Evolutionary conservation across 768 basidiomycete species (phyloP).

Genomic region (Lepiota venenata): DNA sequence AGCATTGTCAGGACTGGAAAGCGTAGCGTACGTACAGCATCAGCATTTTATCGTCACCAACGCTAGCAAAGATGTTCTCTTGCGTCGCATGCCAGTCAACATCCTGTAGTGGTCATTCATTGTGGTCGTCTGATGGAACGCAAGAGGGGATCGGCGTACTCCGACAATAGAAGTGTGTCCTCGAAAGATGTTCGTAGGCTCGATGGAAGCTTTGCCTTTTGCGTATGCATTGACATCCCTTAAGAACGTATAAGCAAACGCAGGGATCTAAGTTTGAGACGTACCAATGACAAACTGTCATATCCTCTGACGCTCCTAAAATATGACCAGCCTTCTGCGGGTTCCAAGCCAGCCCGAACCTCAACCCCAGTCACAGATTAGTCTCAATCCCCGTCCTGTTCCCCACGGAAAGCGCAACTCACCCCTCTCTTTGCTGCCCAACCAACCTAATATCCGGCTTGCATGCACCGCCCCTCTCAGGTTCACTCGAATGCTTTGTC

Average conservation of each 20-base stretch:
- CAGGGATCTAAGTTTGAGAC: slow-evolving; percentile 15
- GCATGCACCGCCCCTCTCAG: slow-evolving; percentile 78
- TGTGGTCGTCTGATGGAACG: background rate
- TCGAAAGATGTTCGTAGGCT: slow-evolving; percentile 78
- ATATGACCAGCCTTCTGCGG: slow-evolving; percentile 79
- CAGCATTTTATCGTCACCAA: slow-evolving; percentile 93
- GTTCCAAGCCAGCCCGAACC: slow-evolving; percentile 95
- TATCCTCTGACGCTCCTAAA: slow-evolving; percentile 92
- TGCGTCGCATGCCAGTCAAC: slow-evolving; percentile 91
- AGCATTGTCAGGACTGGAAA: background rate
- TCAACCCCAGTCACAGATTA: slow-evolving; percentile 24
- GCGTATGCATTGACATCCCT: slow-evolving; percentile 94
- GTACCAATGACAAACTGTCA: slow-evolving; percentile 93
- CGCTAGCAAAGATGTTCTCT: slow-evolving; percentile 88
- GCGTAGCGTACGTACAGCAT: slow-evolving; percentile 67
- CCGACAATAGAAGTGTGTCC: slow-evolving; percentile 93
- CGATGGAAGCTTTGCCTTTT: slow-evolving; percentile 73
- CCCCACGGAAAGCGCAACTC: slow-evolving; percentile 22
- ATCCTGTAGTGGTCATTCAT: slow-evolving; percentile 50
- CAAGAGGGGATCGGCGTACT: slow-evolving; percentile 41
- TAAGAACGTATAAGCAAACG: slow-evolving; percentile 9
- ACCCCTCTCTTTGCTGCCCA: slow-evolving; percentile 95
- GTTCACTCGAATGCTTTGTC: slow-evolving; percentile 94
- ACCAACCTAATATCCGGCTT: slow-evolving; percentile 89
- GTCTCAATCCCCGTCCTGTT: too few relatives aligned